A percentile compares a stretch with the other conserved stretches of the same genome.
These are phyloP conservation scores for Coccomyxa subellipsoidea DNA, from an alignment of 163 green algal genomes.

Conservation along the genomic window DNA sequence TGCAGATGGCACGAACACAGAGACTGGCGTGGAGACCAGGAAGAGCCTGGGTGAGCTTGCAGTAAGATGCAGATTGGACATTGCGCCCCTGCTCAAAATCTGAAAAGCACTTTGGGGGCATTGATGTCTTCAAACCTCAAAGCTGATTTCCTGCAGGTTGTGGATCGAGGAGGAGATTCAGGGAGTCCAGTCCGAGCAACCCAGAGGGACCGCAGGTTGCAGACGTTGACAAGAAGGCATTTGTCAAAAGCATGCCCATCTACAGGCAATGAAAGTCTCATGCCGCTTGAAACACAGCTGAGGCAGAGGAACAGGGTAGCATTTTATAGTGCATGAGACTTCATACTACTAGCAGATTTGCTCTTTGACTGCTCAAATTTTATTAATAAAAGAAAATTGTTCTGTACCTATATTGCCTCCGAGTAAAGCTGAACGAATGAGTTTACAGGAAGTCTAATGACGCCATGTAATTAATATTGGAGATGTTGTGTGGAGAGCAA, in stretches of 20 bases:
- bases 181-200: conserved; percentile 55
- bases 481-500: no score
- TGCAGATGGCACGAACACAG: conserved; percentile 74
- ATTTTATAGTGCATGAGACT: no score
- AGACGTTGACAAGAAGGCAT: conserved; percentile 68
- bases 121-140: no score
- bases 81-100: no score
- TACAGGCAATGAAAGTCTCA: conserved; percentile 41
- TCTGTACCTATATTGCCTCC: no score
- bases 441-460: no score
- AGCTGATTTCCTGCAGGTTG: conserved; percentile 43
- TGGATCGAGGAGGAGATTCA: conserved; percentile 57
- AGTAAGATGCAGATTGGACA: neutral
- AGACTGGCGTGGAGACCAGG: conserved; percentile 78
- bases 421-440: no score
- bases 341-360: no score
- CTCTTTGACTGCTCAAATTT: no score
- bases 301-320: neutral
- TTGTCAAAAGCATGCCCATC: conserved; percentile 48
- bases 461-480: no score
- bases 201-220: conserved; percentile 68
- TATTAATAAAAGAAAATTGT: no score
- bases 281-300: neutral
- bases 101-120: no score
- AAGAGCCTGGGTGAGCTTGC: conserved; percentile 57